Percentiles rank a stretch among this genome's conserved stretches.
Evolutionary conservation across 192 early-diverging fungal species (phyloP).

Genomic region (Globomyces pollinis-pini): DNA sequence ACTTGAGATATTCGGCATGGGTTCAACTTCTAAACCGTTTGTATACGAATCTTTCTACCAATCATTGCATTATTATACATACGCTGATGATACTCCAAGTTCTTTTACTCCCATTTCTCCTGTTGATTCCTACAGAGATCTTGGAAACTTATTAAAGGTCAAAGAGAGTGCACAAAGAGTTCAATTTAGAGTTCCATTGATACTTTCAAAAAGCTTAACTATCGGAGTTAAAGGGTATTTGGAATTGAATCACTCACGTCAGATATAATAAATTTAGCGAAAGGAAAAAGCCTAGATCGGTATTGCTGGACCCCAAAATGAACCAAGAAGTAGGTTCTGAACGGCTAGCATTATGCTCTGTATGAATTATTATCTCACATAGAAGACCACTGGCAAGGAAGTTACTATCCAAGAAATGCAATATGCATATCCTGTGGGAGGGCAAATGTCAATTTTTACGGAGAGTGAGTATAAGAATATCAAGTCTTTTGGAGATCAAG

Average conservation of each 20-base stretch:
- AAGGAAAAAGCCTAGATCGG: constrained; percentile 35
- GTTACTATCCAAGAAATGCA: constrained; percentile 54
- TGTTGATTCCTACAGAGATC: constrained; percentile 31
- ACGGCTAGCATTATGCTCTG: constrained; percentile 54
- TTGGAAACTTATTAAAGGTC: constrained; percentile 43
- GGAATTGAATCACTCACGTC: not conserved
- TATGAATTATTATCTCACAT: not conserved
- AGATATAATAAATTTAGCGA: constrained; percentile 52
- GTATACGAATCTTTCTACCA: not conserved
- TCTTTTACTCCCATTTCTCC: constrained; percentile 16
- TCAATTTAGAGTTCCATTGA: constrained; percentile 50
- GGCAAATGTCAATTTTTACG: constrained; percentile 61
- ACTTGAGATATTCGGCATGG: constrained; percentile 57
- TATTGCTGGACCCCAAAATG: constrained; percentile 39
- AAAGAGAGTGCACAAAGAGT: constrained; percentile 61
- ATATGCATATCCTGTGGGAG: constrained; percentile 63
- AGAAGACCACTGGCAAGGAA: constrained; percentile 37
- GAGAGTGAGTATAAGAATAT: constrained; percentile 59
- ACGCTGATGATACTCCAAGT: not conserved
- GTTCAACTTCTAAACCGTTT: constrained; percentile 38
- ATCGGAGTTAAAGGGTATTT: constrained; percentile 63
- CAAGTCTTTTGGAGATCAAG: constrained; percentile 54
- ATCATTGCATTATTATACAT: not conserved
- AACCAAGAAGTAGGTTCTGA: constrained; percentile 48
- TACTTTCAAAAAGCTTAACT: constrained; percentile 48